phyloP scores from a whole-genome alignment of 163 green algal species.

The Scenedesmus sp. region DNA sequence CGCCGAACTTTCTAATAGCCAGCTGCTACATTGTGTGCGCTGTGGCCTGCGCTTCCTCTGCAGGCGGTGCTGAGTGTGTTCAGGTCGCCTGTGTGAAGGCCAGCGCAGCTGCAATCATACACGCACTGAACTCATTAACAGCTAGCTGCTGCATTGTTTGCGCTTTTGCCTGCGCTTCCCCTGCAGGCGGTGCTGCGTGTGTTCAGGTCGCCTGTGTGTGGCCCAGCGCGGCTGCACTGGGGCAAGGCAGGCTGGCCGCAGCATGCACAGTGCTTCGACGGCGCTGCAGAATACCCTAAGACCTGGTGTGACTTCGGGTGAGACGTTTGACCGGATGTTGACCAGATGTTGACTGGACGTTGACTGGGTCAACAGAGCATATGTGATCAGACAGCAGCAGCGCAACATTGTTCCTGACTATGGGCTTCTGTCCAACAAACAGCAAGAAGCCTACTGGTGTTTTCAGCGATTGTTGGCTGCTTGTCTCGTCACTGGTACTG shows the following conservation, averaged over 20 bases:
- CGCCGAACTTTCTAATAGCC: not conserved
- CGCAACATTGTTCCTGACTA: too few species aligned
- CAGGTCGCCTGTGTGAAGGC: constrained; percentile 33
- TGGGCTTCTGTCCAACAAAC: too few species aligned
- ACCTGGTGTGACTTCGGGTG: constrained; percentile 88
- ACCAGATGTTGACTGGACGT: not conserved
- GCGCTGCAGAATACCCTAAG: constrained; percentile 71
- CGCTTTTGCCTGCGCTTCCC: not conserved
- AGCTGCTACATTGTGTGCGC: not conserved
- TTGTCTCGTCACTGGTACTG: too few species aligned
- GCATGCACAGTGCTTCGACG: constrained; percentile 80
- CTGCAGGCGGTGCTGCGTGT: constrained; percentile 19
- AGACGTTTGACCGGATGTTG: not conserved
- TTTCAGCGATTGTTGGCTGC: too few species aligned
- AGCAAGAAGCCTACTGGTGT: too few species aligned
- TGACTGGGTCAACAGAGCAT: too few species aligned
- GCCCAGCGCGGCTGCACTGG: constrained; percentile 83
- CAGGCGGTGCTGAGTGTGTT: constrained; percentile 15
- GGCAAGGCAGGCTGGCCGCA: constrained; percentile 83
- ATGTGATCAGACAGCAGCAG: too few species aligned
- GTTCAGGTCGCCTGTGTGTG: constrained; percentile 15
- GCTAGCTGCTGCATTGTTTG: not conserved
- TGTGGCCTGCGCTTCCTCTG: not conserved
- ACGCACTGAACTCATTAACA: constrained; percentile 17
- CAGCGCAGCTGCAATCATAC: constrained; percentile 82